Evolutionary conservation across 208 protist genomes (phyloP).

Genomic region (Leishmania tarentolae): DNA sequence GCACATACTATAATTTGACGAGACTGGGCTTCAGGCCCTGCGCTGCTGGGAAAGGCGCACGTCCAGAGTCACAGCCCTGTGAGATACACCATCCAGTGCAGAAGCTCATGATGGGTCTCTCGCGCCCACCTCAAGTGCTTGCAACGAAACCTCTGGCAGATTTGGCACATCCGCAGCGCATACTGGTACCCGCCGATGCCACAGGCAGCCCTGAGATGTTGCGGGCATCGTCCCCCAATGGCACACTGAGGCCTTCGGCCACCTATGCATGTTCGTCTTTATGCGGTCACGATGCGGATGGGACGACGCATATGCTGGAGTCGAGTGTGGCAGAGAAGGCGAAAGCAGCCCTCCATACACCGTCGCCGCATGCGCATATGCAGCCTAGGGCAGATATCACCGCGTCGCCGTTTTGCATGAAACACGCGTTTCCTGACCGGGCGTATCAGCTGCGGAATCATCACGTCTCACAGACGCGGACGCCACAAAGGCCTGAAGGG

Average conservation of each 20-base stretch:
- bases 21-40: background rate
- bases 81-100: background rate
- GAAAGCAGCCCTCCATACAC: constrained; percentile 11
- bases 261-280: background rate
- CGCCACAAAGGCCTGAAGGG: background rate
- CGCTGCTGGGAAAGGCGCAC: background rate
- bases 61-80: background rate
- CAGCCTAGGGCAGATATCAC: background rate
- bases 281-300: too few species aligned
- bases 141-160: background rate
- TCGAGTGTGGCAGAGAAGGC: constrained; percentile 5
- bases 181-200: background rate
- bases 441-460: background rate
- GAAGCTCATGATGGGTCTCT: background rate
- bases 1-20: constrained; percentile 6
- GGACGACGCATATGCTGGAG: background rate
- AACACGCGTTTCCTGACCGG: constrained; percentile 15
- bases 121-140: background rate
- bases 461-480: background rate
- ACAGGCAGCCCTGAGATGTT: background rate
- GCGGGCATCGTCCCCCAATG: background rate
- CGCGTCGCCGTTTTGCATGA: constrained; percentile 29
- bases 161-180: background rate
- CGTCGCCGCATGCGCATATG: background rate
- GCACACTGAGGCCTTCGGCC: background rate